Evolutionary conservation across 768 basidiomycete species (phyloP).

Genomic region (Gyrodon lividus): DNA sequence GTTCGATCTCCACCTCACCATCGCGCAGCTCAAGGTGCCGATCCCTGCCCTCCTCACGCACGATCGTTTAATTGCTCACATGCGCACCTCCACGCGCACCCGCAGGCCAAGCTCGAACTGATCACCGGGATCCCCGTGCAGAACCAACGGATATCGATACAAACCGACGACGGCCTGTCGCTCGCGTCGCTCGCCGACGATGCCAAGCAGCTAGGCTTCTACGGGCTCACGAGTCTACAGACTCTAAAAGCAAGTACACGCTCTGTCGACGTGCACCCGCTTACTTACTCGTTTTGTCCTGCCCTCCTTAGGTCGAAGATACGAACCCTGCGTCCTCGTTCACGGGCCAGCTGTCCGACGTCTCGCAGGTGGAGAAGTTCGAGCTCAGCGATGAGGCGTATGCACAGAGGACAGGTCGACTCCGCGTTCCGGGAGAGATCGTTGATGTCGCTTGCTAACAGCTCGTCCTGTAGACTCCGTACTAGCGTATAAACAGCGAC

Average conservation of each 20-base stretch:
- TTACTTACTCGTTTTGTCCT: too few species aligned
- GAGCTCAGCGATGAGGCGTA: constrained; percentile 85
- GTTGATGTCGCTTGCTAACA: background rate
- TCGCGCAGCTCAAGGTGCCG: constrained; percentile 79
- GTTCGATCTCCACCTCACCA: constrained; percentile 70
- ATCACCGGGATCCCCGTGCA: constrained; percentile 85
- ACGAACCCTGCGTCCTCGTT: constrained; percentile 72
- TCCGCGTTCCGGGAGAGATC: background rate
- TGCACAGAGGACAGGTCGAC: constrained; percentile 73
- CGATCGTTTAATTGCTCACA: background rate
- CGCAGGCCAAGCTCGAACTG: constrained; percentile 76
- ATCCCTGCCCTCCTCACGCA: constrained; percentile 2
- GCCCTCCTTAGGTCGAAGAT: constrained; percentile 73
- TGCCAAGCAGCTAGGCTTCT: constrained; percentile 64
- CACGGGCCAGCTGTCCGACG: constrained; percentile 83
- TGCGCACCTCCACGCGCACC: background rate
- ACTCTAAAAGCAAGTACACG: constrained; percentile 72
- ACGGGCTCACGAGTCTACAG: constrained; percentile 73
- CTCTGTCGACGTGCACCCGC: too few species aligned
- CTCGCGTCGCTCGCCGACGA: constrained; percentile 66
- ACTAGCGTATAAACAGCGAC: constrained; percentile 79
- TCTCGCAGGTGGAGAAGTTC: constrained; percentile 88
- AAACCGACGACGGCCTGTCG: constrained; percentile 52
- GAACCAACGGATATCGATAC: constrained; percentile 68
- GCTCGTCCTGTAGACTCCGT: constrained; percentile 65